These are phyloP conservation scores for Sphaerulina populicola DNA, from an alignment of 2,329 filamentous ascomycete species.

Conservation along the genomic window DNA sequence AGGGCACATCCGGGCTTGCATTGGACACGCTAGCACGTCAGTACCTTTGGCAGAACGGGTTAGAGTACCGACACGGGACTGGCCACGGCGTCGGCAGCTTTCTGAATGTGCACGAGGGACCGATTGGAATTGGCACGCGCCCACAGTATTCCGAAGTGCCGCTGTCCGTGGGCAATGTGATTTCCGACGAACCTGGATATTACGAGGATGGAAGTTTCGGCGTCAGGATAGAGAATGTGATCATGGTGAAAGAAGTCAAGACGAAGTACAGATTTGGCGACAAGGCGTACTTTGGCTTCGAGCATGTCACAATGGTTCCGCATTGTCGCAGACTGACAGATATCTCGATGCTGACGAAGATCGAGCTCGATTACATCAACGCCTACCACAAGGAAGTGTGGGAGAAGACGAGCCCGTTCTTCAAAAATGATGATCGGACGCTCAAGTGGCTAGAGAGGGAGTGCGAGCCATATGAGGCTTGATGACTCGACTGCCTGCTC, in stretches of 20 bases:
- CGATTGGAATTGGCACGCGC: slow-evolving; percentile 88
- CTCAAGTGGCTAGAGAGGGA: slow-evolving; percentile 78
- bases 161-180: slow-evolving; percentile 81
- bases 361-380: slow-evolving; percentile 81
- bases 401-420: slow-evolving; percentile 70
- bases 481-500: not conserved
- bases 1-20: slow-evolving; percentile 88
- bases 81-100: slow-evolving; percentile 93
- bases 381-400: slow-evolving; percentile 72
- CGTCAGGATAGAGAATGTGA: slow-evolving; percentile 92
- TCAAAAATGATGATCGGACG: slow-evolving; percentile 63
- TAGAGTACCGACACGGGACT: slow-evolving; percentile 94
- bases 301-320: slow-evolving; percentile 94
- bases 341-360: slow-evolving; percentile 56
- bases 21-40: slow-evolving; percentile 83
- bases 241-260: slow-evolving; percentile 81
- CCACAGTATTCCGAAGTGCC: slow-evolving; percentile 87
- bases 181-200: slow-evolving; percentile 91
- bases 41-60: slow-evolving; percentile 81
- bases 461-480: slow-evolving; percentile 53
- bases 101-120: slow-evolving; percentile 93
- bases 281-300: slow-evolving; percentile 88
- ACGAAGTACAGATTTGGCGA: slow-evolving; percentile 85
- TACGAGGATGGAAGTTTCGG: slow-evolving; percentile 94
- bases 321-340: slow-evolving; percentile 88